A percentile compares a stretch with the other conserved stretches of the same genome.
phyloP scores from a whole-genome alignment of 106 monocot species.

The Chionographis japonica region DNA sequence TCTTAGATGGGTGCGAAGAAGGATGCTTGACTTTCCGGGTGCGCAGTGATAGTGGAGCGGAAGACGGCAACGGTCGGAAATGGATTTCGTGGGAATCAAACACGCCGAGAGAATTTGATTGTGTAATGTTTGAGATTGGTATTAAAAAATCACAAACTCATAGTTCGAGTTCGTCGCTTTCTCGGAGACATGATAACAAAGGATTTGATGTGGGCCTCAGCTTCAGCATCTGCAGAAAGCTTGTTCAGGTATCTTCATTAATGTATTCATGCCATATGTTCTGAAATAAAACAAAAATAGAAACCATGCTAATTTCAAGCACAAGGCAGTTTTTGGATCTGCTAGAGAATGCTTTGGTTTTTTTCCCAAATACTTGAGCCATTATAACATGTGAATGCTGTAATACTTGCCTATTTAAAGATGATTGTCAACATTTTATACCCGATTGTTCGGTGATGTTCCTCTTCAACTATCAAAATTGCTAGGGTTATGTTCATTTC shows the following conservation, averaged over 20 bases:
- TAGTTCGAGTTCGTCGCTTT: background rate
- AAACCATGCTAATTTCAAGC: too few relatives aligned
- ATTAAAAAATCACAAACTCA: slow-evolving; percentile 10
- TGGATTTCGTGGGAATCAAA: slow-evolving; percentile 23
- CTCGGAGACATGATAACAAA: slow-evolving; percentile 2
- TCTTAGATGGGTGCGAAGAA: slow-evolving; percentile 16
- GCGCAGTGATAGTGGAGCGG: slow-evolving; percentile 4
- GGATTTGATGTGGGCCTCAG: slow-evolving; percentile 24
- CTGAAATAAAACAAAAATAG: too few relatives aligned
- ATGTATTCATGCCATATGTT: background rate
- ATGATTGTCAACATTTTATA: too few relatives aligned
- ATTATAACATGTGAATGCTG: too few relatives aligned
- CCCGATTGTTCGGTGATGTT: too few relatives aligned
- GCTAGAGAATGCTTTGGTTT: too few relatives aligned
- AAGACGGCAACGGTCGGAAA: slow-evolving; percentile 5
- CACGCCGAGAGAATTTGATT: slow-evolving; percentile 5
- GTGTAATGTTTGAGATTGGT: slow-evolving; percentile 35
- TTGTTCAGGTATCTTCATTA: slow-evolving; percentile 31
- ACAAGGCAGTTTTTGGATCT: too few relatives aligned
- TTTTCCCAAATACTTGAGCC: too few relatives aligned
- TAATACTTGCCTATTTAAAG: too few relatives aligned
- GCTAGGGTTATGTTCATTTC: too few relatives aligned
- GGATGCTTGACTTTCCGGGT: slow-evolving; percentile 27
- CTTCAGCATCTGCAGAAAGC: slow-evolving; percentile 44
- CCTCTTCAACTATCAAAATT: too few relatives aligned